A percentile compares a stretch with the other conserved stretches of the same genome.
These are phyloP conservation scores for Vachellia collinsii DNA, from an alignment of 306 rosid genomes.

Conservation along the genomic window DNA sequence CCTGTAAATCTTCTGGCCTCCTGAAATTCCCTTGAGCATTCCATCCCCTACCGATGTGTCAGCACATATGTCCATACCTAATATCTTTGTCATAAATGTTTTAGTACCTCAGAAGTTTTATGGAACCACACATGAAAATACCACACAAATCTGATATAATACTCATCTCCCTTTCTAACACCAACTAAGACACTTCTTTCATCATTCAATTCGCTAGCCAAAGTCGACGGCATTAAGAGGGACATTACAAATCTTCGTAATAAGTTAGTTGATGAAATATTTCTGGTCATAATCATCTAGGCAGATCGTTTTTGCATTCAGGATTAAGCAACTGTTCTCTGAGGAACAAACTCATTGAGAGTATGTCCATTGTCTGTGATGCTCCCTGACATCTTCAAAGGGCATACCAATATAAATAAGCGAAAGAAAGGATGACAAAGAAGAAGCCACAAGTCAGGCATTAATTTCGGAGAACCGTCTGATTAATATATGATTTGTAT, in stretches of 20 bases:
- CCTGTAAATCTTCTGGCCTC: conserved; percentile 79
- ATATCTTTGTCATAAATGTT: conserved; percentile 81
- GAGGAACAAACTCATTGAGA: conserved; percentile 44
- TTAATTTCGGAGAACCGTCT: background rate
- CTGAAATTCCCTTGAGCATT: conserved; percentile 98
- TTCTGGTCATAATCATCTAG: background rate
- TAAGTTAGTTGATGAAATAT: background rate
- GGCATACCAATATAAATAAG: conserved; percentile 20
- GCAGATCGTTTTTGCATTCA: conserved; percentile 11
- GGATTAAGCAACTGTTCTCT: conserved; percentile 42
- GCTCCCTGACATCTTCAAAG: conserved; percentile 74
- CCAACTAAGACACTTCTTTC: background rate
- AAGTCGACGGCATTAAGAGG: background rate
- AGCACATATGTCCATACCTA: conserved; percentile 99
- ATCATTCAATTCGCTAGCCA: conserved; percentile 3
- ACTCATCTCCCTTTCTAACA: background rate
- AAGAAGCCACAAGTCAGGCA: background rate
- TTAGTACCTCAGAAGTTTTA: conserved; percentile 48
- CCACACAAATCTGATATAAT: conserved; percentile 10
- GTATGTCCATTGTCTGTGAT: conserved; percentile 62
- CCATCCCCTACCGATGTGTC: conserved; percentile 98
- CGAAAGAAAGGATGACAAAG: conserved; percentile 27
- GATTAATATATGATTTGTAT: background rate
- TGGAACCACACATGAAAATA: conserved; percentile 25
- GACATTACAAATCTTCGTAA: background rate